Evolutionary conservation across 768 basidiomycete species (phyloP), one percentile per base, ranked within the genome.

Genomic region (Filobasidium wieringae): DNA sequence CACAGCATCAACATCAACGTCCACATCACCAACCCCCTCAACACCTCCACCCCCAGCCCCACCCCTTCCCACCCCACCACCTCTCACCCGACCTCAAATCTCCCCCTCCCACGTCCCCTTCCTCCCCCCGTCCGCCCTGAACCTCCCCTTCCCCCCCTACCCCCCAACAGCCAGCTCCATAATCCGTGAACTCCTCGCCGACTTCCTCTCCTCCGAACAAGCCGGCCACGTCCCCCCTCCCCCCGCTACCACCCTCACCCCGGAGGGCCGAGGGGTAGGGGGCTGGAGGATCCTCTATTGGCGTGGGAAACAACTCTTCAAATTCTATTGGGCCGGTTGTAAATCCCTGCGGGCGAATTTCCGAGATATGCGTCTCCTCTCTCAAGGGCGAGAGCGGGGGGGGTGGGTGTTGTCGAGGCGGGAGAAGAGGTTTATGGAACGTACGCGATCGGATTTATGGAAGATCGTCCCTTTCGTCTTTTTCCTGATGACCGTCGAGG

Each of bases 301-400:
- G 32, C 49, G 79, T 34, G 72, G 80, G 63, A 75, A 82, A 32
- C 76, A 72, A 53, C 63, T 72, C 9, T 66, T 84, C 84, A 88
- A 88, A 84, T 91, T 91, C 72, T 91, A 91, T 74, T 84, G 77
- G 66, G 78, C 81, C 33, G 88, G 87, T 27, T 76, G 86, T 58
- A 86, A 83, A 72, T 77, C 85, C 59, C 82, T 90, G 61, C 80
- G 53, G 19, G 53, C 59, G 19, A 64, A 88, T 60, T 78, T 81
- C 15, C 76, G 76, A 63, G 78, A 81, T 39, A 81, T 79, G 17
- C 71, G 74, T 5, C 76, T 72, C 9, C 86, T 90, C 50, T 75
- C 70, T 22, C 74, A 76, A 6, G 80, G 87, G 34, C 76, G 84
- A 24, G 75, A 75, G 60, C 71, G 76, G 4, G 86, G 84, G 3